Evolutionary conservation across 2,329 filamentous ascomycete species (phyloP), one percentile per base, ranked within the genome.

Genomic region (Alternaria hordeiaustralica): DNA sequence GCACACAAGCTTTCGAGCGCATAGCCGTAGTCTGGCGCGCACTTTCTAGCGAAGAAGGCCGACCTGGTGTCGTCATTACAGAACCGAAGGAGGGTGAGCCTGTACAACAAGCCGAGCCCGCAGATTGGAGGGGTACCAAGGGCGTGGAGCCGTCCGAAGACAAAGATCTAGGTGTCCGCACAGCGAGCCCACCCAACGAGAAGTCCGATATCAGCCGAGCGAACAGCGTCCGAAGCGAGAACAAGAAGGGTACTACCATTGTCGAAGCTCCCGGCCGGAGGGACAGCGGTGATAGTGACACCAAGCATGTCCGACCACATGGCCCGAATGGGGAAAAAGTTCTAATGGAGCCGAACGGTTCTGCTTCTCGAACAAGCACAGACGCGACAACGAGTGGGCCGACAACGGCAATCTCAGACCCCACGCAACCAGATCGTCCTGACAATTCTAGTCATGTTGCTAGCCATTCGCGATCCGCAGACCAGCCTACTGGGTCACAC

Each of bases 1-100:
- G 96, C 0, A 91, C 91, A 1, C 86, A 90, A 46, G 93, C 92
- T 0, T 88, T 97, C 9, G 95, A 99, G 75, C 87, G 88, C 44
- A 83, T 98, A 23, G 90, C 92, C 11, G 92, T 98, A 0, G 90
- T 97, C 0, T 99, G 96, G 96, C 88, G 89, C 61, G 78, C 79
- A 3, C 74, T 82, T 3, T 78, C 76, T 18, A 76, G 65, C 68
- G 61, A 78, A 54, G 63, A 74, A 47, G 68, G 75, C 63, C 56
- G 74, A 65, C 71, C 72, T 26, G 74, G 73, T 26, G 65, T 85
- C 41, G 82, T 89, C 41, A 87, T 93, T 55, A 84, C 82, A 1
- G 88, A 94, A 77, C 92, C 93, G 0, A 84, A 83, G 15, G 83
- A 87, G 36, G 88, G 89, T 4, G 88, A 91, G 55, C 87, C 88